Conservation (phyloP, 139 green algal genomes). For the Coelastrella sp. region DNA sequence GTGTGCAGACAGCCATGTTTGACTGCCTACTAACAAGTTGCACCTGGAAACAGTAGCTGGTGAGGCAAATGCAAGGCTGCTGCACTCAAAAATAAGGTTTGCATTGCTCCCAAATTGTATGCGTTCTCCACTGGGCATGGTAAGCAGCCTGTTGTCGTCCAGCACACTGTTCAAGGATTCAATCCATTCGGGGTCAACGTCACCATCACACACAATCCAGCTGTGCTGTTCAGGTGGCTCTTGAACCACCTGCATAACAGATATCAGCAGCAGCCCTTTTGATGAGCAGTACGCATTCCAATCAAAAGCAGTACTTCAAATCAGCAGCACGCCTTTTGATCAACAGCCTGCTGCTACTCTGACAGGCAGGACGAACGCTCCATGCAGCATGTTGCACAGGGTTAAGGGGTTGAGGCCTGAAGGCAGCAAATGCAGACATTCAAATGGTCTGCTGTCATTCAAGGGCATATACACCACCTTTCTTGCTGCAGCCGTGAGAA, state of each 20-base stretch:
- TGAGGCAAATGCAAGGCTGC: constrained; percentile 83
- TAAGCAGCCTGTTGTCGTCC: constrained; percentile 88
- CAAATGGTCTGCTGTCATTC: too few species aligned
- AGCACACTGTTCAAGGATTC: constrained; percentile 91
- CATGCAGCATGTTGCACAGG: too few species aligned
- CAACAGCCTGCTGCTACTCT: too few species aligned
- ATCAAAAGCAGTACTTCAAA: too few species aligned
- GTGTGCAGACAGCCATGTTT: too few species aligned
- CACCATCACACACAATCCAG: constrained; percentile 92
- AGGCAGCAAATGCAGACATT: too few species aligned
- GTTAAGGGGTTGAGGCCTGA: too few species aligned
- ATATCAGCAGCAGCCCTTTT: too few species aligned
- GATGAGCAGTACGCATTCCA: too few species aligned
- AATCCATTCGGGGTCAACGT: constrained; percentile 93
- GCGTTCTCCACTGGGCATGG: constrained; percentile 87
- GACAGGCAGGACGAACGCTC: too few species aligned
- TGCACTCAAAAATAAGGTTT: constrained; percentile 93
- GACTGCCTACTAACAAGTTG: background rate
- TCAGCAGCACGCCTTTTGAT: too few species aligned
- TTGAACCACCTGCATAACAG: constrained; percentile 65
- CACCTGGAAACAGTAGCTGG: constrained; percentile 87
- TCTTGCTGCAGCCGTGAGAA: constrained; percentile 79
- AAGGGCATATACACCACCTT: constrained; percentile 37
- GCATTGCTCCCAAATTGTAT: constrained; percentile 89
- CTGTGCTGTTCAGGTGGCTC: constrained; percentile 73